Evolutionary conservation across 73 alveolate species (phyloP).

Genomic region (Uronychia setigera): DNA sequence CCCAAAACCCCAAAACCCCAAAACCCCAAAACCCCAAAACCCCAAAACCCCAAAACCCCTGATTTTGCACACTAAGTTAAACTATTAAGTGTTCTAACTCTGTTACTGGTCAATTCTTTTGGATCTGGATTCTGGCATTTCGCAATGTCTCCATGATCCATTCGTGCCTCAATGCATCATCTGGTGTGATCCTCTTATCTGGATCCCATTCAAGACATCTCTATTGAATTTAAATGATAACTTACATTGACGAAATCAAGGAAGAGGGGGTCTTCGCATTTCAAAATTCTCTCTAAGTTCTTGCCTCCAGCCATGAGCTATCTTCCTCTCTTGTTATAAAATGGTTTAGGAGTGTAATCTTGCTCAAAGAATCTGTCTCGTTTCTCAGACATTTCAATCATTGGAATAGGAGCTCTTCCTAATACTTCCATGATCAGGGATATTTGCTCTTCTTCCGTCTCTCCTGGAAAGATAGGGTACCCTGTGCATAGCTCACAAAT

Average conservation of each 20-base stretch:
- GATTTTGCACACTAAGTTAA: too few relatives aligned
- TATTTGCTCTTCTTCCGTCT: slow-evolving; percentile 48
- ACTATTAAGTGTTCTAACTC: too few relatives aligned
- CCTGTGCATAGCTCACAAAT: slow-evolving; percentile 81
- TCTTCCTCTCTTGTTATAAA: slow-evolving; percentile 78
- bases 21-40: too few relatives aligned
- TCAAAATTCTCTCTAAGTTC: slow-evolving; percentile 21
- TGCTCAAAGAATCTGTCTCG: slow-evolving; percentile 53
- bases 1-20: too few relatives aligned
- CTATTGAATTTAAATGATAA: neutral
- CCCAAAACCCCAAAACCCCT: too few relatives aligned
- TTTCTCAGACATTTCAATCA: slow-evolving; percentile 32
- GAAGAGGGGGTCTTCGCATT: slow-evolving; percentile 53
- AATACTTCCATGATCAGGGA: slow-evolving; percentile 74
- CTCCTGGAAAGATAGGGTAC: slow-evolving; percentile 79
- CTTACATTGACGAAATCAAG: slow-evolving; percentile 41
- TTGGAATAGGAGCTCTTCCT: slow-evolving; percentile 43
- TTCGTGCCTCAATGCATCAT: slow-evolving; percentile 54
- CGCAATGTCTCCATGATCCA: slow-evolving; percentile 35
- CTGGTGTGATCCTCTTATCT: too few relatives aligned
- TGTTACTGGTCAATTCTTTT: too few relatives aligned
- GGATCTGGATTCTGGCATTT: too few relatives aligned
- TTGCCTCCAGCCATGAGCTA: slow-evolving; percentile 66
- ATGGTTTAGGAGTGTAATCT: slow-evolving; percentile 59
- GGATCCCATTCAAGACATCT: neutral